Evolutionary conservation across 192 early-diverging fungal species (phyloP).

Genomic region (Pilobolus umbonatus): DNA sequence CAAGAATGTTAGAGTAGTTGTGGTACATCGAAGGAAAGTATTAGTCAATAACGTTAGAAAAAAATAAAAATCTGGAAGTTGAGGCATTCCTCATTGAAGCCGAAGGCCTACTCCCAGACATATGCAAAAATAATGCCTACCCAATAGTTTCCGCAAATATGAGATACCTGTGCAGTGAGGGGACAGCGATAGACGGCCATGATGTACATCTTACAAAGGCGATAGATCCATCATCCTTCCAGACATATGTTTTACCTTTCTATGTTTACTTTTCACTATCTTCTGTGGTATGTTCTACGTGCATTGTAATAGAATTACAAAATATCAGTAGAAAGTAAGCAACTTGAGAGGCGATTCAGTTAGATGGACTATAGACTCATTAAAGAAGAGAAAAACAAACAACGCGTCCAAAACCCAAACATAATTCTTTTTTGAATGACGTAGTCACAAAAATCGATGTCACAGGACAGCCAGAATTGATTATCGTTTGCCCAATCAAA

Average conservation of each 20-base stretch:
- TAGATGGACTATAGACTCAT: constrained; percentile 2
- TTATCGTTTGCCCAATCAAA: no score
- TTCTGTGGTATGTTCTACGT: constrained; percentile 4
- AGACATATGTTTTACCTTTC: neutral
- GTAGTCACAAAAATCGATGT: no score
- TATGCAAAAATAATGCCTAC: neutral
- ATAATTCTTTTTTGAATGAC: neutral
- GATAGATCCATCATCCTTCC: neutral
- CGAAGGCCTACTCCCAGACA: constrained; percentile 5
- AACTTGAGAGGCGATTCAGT: constrained; percentile 8
- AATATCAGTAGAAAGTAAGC: constrained; percentile 11
- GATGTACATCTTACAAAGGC: neutral
- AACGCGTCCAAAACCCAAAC: neutral
- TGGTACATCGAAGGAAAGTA: constrained; percentile 6
- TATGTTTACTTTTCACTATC: neutral
- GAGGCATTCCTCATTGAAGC: neutral
- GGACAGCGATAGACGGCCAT: constrained; percentile 1
- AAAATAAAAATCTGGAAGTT: neutral
- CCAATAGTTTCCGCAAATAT: constrained; percentile 5
- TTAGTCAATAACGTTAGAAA: constrained; percentile 2
- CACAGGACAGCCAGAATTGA: no score
- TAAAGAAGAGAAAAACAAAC: neutral
- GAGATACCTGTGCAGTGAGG: constrained; percentile 10
- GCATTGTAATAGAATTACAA: constrained; percentile 1
- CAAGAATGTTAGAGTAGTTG: constrained; percentile 5